phyloP scores from a whole-genome alignment of 2,329 filamentous ascomycete species.

The Beauveria sp. region DNA sequence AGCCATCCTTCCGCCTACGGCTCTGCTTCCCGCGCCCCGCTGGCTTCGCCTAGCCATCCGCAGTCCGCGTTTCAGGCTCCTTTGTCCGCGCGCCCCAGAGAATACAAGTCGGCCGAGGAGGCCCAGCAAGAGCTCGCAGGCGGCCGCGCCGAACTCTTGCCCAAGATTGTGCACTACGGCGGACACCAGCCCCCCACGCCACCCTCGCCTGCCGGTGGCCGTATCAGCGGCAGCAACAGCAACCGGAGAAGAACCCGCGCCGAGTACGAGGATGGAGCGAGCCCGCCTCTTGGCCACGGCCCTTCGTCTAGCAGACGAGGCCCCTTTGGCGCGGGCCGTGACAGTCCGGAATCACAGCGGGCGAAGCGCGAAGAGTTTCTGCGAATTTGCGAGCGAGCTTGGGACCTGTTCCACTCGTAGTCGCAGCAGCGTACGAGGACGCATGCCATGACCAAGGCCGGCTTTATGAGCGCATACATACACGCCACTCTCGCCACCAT shows the following conservation, averaged over 20 bases:
- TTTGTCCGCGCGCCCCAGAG: conserved; percentile 60
- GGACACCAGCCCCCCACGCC: conserved; percentile 90
- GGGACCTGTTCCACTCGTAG: conserved; percentile 95
- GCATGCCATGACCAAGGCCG: conserved; percentile 14
- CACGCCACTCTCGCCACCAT: not conserved
- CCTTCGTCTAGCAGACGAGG: conserved; percentile 54
- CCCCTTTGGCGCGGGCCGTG: conserved; percentile 73
- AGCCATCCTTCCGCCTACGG: conserved; percentile 45
- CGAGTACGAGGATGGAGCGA: conserved; percentile 90
- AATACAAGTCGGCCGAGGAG: conserved; percentile 94
- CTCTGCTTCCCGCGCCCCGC: conserved; percentile 58
- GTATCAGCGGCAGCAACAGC: conserved; percentile 39
- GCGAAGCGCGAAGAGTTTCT: conserved; percentile 93
- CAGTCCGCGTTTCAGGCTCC: conserved; percentile 44
- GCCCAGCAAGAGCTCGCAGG: conserved; percentile 84
- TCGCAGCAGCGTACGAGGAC: conserved; percentile 9
- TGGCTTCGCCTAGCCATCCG: conserved; percentile 72
- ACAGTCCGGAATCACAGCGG: conserved; percentile 73
- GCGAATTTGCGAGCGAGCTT: conserved; percentile 75
- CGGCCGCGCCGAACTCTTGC: conserved; percentile 85
- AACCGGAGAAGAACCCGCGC: conserved; percentile 65
- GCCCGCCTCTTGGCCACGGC: conserved; percentile 73
- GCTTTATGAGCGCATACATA: conserved; percentile 12
- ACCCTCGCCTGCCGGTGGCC: conserved; percentile 61
- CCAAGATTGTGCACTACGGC: conserved; percentile 91